Conservation (phyloP, 371 early-diverging fungal genomes). For the Funneliformis caledonium region DNA sequence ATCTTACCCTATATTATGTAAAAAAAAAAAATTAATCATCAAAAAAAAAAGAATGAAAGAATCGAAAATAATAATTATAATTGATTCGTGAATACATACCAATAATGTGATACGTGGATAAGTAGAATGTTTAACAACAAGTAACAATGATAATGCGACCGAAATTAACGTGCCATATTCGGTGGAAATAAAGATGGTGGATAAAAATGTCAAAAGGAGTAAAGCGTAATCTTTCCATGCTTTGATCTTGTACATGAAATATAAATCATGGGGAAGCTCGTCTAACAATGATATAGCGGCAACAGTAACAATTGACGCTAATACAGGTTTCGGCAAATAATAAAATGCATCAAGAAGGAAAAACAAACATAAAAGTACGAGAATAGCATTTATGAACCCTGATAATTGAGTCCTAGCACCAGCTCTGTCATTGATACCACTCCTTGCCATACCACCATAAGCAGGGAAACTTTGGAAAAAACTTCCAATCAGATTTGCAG, state of each 20-base stretch:
- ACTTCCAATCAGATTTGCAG: conserved; percentile 80
- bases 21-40: not conserved
- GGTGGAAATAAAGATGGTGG: conserved; percentile 83
- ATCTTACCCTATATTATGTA: conserved; percentile 11
- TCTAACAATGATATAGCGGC: conserved; percentile 85
- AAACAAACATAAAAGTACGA: conserved; percentile 79
- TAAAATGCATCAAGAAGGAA: conserved; percentile 82
- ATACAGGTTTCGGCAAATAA: conserved; percentile 85
- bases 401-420: conserved; percentile 90
- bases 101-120: conserved; percentile 80
- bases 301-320: conserved; percentile 85
- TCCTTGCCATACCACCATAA: conserved; percentile 89
- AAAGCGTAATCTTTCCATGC: conserved; percentile 89
- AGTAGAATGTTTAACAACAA: conserved; percentile 91
- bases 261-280: conserved; percentile 77
- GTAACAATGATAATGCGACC: conserved; percentile 80
- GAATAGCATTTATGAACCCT: conserved; percentile 74
- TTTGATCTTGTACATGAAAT: conserved; percentile 78
- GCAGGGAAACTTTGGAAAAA: conserved; percentile 87
- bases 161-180: conserved; percentile 92
- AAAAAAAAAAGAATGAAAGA: not conserved
- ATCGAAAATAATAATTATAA: not conserved
- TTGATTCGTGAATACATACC: conserved; percentile 47
- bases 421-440: conserved; percentile 87
- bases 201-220: conserved; percentile 77